Percentiles rank a stretch among this genome's conserved stretches.
Conservation (phyloP, 1,139 yeast genomes). For the Komagataea norvegica region DNA sequence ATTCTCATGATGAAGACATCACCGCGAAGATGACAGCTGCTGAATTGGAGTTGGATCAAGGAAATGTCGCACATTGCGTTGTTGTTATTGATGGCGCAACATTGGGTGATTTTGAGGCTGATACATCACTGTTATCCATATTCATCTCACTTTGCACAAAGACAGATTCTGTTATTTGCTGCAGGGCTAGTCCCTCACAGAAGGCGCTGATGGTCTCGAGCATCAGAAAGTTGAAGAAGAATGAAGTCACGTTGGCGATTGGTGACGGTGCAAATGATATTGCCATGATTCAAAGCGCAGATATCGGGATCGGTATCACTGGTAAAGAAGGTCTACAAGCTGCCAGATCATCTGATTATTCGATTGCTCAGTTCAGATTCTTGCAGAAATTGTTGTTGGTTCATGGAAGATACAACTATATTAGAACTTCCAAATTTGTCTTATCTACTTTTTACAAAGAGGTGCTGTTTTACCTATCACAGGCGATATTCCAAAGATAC, state of each 20-base stretch:
- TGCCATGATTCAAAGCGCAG: constrained; percentile 99
- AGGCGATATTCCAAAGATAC: constrained; percentile 79
- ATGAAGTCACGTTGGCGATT: constrained; percentile 83
- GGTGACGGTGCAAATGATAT: constrained; percentile 99
- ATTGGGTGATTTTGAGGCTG: constrained; percentile 63
- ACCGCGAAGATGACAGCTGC: constrained; percentile 39
- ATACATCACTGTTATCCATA: constrained; percentile 62
- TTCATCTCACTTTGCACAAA: constrained; percentile 81
- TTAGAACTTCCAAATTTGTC: constrained; percentile 87
- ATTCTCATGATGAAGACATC: constrained; percentile 54
- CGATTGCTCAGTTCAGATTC: constrained; percentile 91
- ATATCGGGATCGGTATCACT: constrained; percentile 94
- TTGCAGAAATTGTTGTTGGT: constrained; percentile 78
- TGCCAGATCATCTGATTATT: constrained; percentile 89
- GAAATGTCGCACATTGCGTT: constrained; percentile 86
- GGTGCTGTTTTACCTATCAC: constrained; percentile 80
- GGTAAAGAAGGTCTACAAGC: constrained; percentile 98
- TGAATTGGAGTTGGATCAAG: constrained; percentile 44
- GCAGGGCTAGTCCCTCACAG: constrained; percentile 96
- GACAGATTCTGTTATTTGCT: constrained; percentile 88
- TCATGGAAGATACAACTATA: constrained; percentile 93
- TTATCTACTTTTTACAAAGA: constrained; percentile 95
- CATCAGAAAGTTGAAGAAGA: constrained; percentile 60
- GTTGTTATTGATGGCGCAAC: constrained; percentile 92
- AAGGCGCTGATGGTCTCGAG: constrained; percentile 84